Base-by-base conservation (phyloP, 1,284 basidiomycete species). In the Leccinum variabile region DNA sequence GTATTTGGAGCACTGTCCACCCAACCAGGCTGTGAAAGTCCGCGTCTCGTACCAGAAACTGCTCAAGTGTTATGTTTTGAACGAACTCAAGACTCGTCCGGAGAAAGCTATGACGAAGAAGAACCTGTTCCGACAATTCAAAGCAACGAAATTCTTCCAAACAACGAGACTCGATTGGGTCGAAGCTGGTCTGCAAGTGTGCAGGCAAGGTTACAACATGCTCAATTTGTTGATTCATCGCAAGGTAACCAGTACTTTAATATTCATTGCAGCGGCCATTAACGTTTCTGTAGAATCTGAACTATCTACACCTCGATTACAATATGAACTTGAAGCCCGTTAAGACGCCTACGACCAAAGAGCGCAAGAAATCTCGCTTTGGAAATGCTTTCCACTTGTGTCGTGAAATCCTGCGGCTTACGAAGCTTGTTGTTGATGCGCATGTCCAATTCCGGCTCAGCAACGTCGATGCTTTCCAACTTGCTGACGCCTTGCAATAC, bases 91-190 rank as follows among this genome's bases (percentile, higher is more conserved):
- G 72, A 90, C 90, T 61, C 84, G 92, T 52, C 85, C 89, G 33
- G 95, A 98, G 76, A 99, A 98, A 80, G 89, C 97, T 3, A 97
- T 97, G 90, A 92, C 93, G 68, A 98, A 97, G 85, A 97, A 97
- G 80, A 97, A 97, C 73, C 75, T 99, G 57, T 97, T 18, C 84
- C 85, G 93, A 63, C 94, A 96, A 75, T 83, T 99, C 63, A 98
- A 98, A 79, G 91, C 93, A 53, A 99, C 97, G 65, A 99, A 99
- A 79, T 99, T 99, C 82, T 99, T 99, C 89, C 97, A 99, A 81
- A 94, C 92, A 25, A 99, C 97, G 6, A 94, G 87, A 66, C 81
- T 99, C 69, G 97, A 99, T 77, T 99, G 97, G 97, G 97, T 99
- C 37, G 97, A 99, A 78, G 97, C 97, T 3, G 97, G 97, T 72